Conservation (phyloP, 371 early-diverging fungal species). For the Mycotypha africana region DNA sequence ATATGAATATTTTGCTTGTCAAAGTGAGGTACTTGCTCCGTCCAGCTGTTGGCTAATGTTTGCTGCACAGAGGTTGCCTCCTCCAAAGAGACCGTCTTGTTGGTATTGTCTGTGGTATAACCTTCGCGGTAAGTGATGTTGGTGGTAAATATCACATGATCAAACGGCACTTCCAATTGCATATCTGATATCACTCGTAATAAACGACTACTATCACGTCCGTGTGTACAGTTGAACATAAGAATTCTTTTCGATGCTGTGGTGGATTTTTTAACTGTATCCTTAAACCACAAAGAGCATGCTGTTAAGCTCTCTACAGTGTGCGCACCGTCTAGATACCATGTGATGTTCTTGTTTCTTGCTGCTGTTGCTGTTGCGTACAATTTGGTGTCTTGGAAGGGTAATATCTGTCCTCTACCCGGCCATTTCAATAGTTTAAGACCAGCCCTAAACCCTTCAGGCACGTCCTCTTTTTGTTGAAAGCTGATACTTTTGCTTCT, state of each 20-base stretch:
- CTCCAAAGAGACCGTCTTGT: constrained; percentile 57
- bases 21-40: constrained; percentile 26
- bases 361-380: constrained; percentile 25
- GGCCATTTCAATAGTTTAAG: constrained; percentile 76
- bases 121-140: constrained; percentile 58
- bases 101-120: constrained; percentile 55
- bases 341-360: constrained; percentile 44
- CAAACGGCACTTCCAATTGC: constrained; percentile 41
- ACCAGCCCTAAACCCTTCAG: constrained; percentile 52
- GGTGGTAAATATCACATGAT: constrained; percentile 72
- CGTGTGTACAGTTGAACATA: constrained; percentile 86
- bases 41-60: constrained; percentile 48
- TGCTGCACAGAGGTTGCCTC: constrained; percentile 52
- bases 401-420: constrained; percentile 75
- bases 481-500: constrained; percentile 21
- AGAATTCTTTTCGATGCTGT: constrained; percentile 42
- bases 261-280: constrained; percentile 14
- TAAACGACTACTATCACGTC: constrained; percentile 62
- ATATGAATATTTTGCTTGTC: constrained; percentile 35
- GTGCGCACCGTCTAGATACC: constrained; percentile 94
- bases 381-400: constrained; percentile 30
- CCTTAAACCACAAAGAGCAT: constrained; percentile 74
- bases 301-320: constrained; percentile 84
- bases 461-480: constrained; percentile 22
- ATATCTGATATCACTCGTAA: constrained; percentile 43